A percentile compares a stretch with the other conserved stretches of the same genome.
phyloP scores from a whole-genome alignment of 208 protist species.

The Wallacemonas sp. region DNA sequence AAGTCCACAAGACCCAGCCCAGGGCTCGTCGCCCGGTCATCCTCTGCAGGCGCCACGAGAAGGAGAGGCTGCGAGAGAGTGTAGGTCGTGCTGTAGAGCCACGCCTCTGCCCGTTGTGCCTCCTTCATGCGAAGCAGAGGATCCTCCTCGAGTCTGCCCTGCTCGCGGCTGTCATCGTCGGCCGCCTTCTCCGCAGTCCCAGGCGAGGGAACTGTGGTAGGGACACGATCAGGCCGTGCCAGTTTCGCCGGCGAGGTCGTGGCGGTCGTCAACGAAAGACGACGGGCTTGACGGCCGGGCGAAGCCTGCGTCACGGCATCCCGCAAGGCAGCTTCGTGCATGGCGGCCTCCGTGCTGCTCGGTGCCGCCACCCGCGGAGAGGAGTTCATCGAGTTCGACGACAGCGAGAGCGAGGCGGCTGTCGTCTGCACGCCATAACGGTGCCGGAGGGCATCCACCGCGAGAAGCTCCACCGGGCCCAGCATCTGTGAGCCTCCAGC shows the following conservation, averaged over 20 bases:
- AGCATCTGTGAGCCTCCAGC: too few species aligned
- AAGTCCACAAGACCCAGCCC: not conserved
- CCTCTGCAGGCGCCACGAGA: not conserved
- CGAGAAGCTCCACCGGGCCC: not conserved
- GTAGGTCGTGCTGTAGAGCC: slow-evolving; percentile 29
- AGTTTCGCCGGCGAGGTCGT: too few species aligned
- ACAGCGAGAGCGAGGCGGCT: not conserved
- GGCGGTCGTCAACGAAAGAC: not conserved
- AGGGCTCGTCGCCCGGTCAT: not conserved
- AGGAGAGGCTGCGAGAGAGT: slow-evolving; percentile 22
- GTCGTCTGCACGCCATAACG: not conserved
- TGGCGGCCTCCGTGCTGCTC: slow-evolving; percentile 16
- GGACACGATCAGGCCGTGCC: too few species aligned
- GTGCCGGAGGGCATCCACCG: not conserved
- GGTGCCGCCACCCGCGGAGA: slow-evolving; percentile 13
- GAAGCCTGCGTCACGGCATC: not conserved
- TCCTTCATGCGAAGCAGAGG: not conserved
- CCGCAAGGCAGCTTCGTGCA: slow-evolving; percentile 17
- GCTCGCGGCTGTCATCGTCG: not conserved
- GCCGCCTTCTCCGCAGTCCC: not conserved
- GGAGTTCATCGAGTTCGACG: too few species aligned
- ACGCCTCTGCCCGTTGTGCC: slow-evolving; percentile 19
- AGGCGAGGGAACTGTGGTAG: too few species aligned
- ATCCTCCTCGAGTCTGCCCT: not conserved
- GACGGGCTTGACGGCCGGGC: not conserved